These are phyloP conservation scores for Pythium biforme DNA, from an alignment of 352 stramenopile genomes.

Conservation along the genomic window DNA sequence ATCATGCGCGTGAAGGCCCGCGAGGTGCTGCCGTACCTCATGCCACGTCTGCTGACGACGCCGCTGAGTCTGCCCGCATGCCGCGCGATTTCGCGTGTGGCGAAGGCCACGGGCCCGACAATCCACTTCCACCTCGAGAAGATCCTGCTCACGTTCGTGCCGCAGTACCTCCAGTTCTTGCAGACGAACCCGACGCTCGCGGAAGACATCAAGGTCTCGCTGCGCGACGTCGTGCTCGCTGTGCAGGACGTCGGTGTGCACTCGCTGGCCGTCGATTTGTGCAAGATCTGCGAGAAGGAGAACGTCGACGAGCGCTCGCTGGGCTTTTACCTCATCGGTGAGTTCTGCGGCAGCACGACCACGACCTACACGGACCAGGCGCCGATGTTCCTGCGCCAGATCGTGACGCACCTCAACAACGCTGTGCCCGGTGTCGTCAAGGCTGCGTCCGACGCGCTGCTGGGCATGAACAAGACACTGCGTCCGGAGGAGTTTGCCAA, in stretches of 20 bases:
- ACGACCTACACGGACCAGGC: constrained; percentile 93
- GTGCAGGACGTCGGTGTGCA: constrained; percentile 92
- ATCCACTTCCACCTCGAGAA: constrained; percentile 96
- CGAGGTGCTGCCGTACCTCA: constrained; percentile 97
- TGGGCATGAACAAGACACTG: constrained; percentile 89
- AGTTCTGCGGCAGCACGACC: constrained; percentile 86
- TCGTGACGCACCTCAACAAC: constrained; percentile 97
- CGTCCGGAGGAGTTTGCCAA: constrained; percentile 92
- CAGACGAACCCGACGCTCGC: constrained; percentile 42
- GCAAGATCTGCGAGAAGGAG: constrained; percentile 93
- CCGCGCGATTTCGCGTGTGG: constrained; percentile 91
- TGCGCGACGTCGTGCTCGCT: constrained; percentile 76
- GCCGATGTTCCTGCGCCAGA: constrained; percentile 95
- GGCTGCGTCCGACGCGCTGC: constrained; percentile 87
- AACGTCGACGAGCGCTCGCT: constrained; percentile 85
- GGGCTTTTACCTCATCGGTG: constrained; percentile 89
- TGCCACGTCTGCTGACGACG: constrained; percentile 93
- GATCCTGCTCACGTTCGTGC: constrained; percentile 90
- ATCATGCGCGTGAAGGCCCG: constrained; percentile 95
- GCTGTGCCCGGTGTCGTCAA: constrained; percentile 86
- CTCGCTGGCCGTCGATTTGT: constrained; percentile 94
- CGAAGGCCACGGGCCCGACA: constrained; percentile 90
- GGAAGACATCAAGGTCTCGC: constrained; percentile 65
- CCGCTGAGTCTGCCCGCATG: constrained; percentile 91
- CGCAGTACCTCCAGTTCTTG: constrained; percentile 59